Evolutionary conservation across 345 rosid species (phyloP), one percentile per base, ranked within the genome.

Genomic region (thale cress (Arabidopsis thaliana)): DNA sequence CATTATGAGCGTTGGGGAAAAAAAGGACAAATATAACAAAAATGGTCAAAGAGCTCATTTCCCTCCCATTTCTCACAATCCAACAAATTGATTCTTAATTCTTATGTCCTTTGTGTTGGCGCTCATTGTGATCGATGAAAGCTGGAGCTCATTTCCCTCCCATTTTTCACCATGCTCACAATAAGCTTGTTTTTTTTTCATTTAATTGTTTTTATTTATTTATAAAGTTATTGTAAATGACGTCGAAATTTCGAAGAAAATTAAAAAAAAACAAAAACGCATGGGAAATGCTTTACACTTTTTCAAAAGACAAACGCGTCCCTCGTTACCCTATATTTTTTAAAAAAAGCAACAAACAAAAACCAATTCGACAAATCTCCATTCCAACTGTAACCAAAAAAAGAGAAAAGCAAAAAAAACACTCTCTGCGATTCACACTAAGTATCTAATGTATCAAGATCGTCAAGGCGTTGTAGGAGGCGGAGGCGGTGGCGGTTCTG

Each of bases 401-500:
- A 11, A 7, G 0, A 50, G 1, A 16, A 14, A 53, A 7, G 4
- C 3, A 36, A 38, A 10, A 3, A n/a, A 37, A 28, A 55, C 57
- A 34, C 36, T n/a, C 58, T 34, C 40, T 34, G 7, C 38, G 58
- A 41, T 38, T 57, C 57, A 56, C 71, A 37, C 76, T 24, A 4
- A n/a, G 1, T 3, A 7, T 2, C 0, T 16, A 33, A 78, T 78
- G 81, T 78, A 71, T 72, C 81, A 78, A 66, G 81, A 79, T 56
- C 69, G 75, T 4, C 76, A 49, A 40, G 79, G 85, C 82, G 84
- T 36, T 61, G 6, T 79, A 46, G 78, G 83, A 81, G 84, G 23
- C 69, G 7, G 79, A 52, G 23, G 88, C 67, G n/a, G 90, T 6
- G 85, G 78, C 10, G 85, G 78, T 16, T 87, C 90, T 16, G 62